Base-by-base conservation (phyloP, 1,139 yeast genomes). In the Yamadazyma dushanensis region DNA sequence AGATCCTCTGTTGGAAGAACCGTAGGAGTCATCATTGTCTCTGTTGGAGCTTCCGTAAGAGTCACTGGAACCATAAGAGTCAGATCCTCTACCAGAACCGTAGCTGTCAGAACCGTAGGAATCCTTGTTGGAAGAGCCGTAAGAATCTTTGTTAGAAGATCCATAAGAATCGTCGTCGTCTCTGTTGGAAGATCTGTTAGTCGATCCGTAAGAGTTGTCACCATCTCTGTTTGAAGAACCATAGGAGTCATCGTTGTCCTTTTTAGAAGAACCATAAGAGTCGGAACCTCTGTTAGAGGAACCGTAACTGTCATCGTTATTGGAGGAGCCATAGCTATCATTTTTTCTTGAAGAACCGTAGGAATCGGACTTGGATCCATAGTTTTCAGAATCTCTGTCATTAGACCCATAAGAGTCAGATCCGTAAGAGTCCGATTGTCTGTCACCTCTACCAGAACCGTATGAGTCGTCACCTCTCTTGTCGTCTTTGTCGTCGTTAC, bases 241-340 rank as follows among this genome's bases (percentile, higher is more conserved):
- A 31, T 51, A 46, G 11, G 48, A 43, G 25, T 26, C 31, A 20
- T 34, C 30, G 17, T 29, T 35, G 26, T 34, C 32, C n/a, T n/a
- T n/a, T 23, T 25, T 31, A 37, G 43, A 31, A 26, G 36, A 31
- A 16, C 36, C 35, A 20, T 16, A 29, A 31, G 43, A 29, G 17
- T 25, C 31, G n/a, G 9, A 8, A 10, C 11, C 40, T n/a, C 39
- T 31, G 8, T 39, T 40, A 13, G 40, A 45, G n/a, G 48, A 40
- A 22, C 53, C 53, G 17, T 44, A 45, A 11, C 50, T 43, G 22
- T 30, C 35, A 10, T 38, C 36, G 29, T 45, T 40, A 27, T 48
- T 44, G 15, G 8, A 46, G 15, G 59, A 50, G 25, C 58, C 57
- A 37, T 54, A 56, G 20, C 58, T 49, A 31, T 53, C 53, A 23